Base-by-base conservation (phyloP, 768 basidiomycete species). In the Trametes cinnabarina region DNA sequence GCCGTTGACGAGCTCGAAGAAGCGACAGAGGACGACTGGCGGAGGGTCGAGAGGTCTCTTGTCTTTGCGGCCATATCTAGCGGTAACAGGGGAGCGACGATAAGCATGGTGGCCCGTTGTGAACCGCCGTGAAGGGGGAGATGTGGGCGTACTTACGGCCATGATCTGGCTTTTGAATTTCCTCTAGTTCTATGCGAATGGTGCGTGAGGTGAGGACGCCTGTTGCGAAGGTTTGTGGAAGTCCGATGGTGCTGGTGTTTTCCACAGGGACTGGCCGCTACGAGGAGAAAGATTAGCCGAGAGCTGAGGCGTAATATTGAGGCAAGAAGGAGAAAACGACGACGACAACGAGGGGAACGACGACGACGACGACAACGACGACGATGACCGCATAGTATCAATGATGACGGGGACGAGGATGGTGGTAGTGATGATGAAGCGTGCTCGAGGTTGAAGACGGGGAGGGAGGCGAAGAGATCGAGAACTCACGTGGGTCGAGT, bases 131-230 rank as follows among this genome's bases (percentile, higher is more conserved):
- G 30, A 32, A 12, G 30, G 8, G 11, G 28, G 12, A 25, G 42
- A 15, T 17, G 30, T 11, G n/a, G 26, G 48, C 74, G 51, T 65
- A 86, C 85, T 88, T 88, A 71, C 86, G 74, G n/a, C 85, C 85
- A 25, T 86, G 73, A 63, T 85, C 76, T 6, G 86, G 84, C 58
- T 84, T 84, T 64, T 88, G 86, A 12, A 83, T 69, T 73, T 85
- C 86, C 52, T 73, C 65, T 23, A 83, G 73, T 68, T 82, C 77
- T 66, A 78, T 79, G 28, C 82, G 80, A 51, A 85, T 75, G 2
- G 78, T 81, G 39, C 74, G 76, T 23, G 85, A 86, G 43, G 78
- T 72, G 67, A 88, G 85, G 61, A 83, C 84, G 37, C 88, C 89
- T 48, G 75, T 72, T 15, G 69, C 71, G 63, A 85, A 89, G 58